Conservation (phyloP, 2,329 filamentous ascomycete genomes). For the Epichloe sylvatica region DNA sequence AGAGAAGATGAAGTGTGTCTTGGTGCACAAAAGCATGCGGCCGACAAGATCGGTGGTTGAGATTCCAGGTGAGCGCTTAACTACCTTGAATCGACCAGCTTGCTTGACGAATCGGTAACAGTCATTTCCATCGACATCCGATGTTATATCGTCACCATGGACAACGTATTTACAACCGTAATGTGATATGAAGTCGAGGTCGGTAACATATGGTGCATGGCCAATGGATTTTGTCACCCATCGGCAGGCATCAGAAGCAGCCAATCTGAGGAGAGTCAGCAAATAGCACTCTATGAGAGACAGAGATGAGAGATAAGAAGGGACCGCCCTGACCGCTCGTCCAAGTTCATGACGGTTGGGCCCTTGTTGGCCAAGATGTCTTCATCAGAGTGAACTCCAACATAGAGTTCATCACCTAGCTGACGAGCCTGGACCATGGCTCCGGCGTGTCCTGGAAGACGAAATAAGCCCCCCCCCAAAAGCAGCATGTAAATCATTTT, state of each 20-base stretch:
- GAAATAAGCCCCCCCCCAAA: not conserved
- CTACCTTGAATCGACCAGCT: constrained; percentile 86
- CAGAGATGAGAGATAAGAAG: not conserved
- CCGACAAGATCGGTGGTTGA: constrained; percentile 97
- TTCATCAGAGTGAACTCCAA: constrained; percentile 92
- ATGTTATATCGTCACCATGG: constrained; percentile 94
- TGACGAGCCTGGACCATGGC: constrained; percentile 93
- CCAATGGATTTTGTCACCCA: constrained; percentile 81
- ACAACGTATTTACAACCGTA: constrained; percentile 94
- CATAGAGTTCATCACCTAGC: constrained; percentile 74
- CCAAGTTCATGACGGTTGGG: constrained; percentile 88
- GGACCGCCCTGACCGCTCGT: constrained; percentile 53
- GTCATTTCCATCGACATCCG: constrained; percentile 82
- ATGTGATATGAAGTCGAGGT: constrained; percentile 83
- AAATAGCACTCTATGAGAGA: not conserved
- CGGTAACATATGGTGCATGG: constrained; percentile 86
- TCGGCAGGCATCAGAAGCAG: constrained; percentile 85
- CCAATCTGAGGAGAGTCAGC: constrained; percentile 42
- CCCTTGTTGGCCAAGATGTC: constrained; percentile 94
- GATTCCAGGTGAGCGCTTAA: constrained; percentile 90
- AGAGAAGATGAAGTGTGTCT: constrained; percentile 79
- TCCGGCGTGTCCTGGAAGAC: constrained; percentile 65
- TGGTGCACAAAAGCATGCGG: constrained; percentile 93
- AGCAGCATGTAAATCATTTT: not conserved
- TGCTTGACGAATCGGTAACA: constrained; percentile 97